Conservation (phyloP, 2,329 filamentous ascomycete species). For the Zopfia rhizophila region DNA sequence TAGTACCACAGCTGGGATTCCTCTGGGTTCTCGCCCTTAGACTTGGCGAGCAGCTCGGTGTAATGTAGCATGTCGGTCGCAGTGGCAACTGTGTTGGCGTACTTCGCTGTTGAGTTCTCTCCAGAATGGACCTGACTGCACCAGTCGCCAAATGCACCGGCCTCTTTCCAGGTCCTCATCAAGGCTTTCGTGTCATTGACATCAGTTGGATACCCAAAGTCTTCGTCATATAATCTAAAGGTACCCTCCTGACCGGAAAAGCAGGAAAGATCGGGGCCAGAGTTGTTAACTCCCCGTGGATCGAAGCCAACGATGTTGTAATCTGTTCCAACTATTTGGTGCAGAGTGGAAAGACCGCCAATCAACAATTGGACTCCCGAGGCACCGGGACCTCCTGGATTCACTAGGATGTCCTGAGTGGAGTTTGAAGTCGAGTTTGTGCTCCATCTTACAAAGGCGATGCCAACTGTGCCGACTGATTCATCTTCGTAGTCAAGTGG, state of each 20-base stretch:
- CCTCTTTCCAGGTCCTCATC: conserved; percentile 4
- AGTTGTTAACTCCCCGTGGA: conserved; percentile 54
- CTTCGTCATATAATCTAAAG: conserved; percentile 7
- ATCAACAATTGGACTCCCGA: conserved; percentile 53
- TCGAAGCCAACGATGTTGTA: conserved; percentile 57
- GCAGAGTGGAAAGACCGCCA: not conserved
- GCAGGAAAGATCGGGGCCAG: conserved; percentile 43
- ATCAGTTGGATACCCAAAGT: conserved; percentile 7
- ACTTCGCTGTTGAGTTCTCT: conserved; percentile 21
- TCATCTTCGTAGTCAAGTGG: conserved; percentile 54
- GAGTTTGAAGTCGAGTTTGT: conserved; percentile 55
- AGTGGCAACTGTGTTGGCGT: conserved; percentile 27
- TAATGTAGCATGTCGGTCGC: conserved; percentile 26
- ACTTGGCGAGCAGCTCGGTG: conserved; percentile 19
- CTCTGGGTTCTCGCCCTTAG: conserved; percentile 15
- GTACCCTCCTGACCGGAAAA: conserved; percentile 34
- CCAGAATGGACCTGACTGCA: conserved; percentile 19
- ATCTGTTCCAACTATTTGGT: conserved; percentile 29
- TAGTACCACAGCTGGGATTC: conserved; percentile 49
- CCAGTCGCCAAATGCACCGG: conserved; percentile 24
- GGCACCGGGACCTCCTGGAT: conserved; percentile 60
- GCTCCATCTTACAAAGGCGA: conserved; percentile 61
- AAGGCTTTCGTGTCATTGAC: conserved; percentile 6
- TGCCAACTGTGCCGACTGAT: conserved; percentile 42
- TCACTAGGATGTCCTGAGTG: conserved; percentile 60